Base-by-base conservation (phyloP, 1,284 basidiomycete genomes). In the Ustilago shanxiensis region DNA sequence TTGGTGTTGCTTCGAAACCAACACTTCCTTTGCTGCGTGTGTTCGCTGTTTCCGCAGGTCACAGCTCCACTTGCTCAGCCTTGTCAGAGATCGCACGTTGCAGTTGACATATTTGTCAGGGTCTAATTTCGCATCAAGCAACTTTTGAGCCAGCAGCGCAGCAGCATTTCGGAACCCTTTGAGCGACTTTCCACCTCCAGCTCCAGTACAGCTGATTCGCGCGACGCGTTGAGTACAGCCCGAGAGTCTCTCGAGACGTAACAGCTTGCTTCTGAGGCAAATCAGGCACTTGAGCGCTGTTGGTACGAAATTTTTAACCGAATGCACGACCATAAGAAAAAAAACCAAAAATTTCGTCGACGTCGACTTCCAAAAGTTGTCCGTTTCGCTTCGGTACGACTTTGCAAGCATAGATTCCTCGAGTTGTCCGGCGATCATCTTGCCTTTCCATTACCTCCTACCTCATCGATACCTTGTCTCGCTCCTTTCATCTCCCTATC, bases 181-280 rank as follows among this genome's bases (percentile, higher is more conserved):
- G n/a, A n/a, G n/a, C n/a, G n/a, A n/a, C n/a, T n/a, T n/a, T n/a
- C n/a, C n/a, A n/a, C n/a, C n/a, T n/a, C n/a, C 11, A 60, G 18
- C 35, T 52, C 41, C 33, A 41, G 31, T 11, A 33, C 31, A 5
- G 31, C 31, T 52, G 39, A 39, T 24, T 66, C 24, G 55, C 70
- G 70, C 70, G 70, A 67, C 70, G 70, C 70, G 70, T 72, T 72
- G 60, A 72, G 56, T 67, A 60, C 29, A 58, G n/a, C 14, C 39
- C 44, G 29, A 26, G 44, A n/a, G 29, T 52, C 24, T 22, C 22
- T 53, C 24, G 7, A 44, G 41, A 44, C 41, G n/a, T 44, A 44
- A 44, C 20, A 44, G 7, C n/a, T 45, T 24, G 31, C 31, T 11
- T 33, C 31, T n/a, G 31, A 33, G 35, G 33, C 2, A 3, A 28